Conservation (phyloP, 768 basidiomycete species). For the Suillus subalutaceus region DNA sequence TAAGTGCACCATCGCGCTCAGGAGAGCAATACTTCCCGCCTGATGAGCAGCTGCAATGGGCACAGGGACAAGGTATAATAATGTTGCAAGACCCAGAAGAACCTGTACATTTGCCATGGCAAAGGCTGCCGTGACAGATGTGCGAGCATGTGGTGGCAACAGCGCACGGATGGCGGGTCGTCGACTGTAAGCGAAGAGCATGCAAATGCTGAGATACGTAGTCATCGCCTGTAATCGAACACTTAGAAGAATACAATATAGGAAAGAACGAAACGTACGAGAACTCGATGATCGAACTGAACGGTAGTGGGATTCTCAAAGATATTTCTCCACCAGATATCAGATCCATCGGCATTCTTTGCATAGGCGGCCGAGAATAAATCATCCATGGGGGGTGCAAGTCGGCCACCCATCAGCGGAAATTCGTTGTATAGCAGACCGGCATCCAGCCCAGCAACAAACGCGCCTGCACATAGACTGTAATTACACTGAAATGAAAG, state of each 20-base stretch:
- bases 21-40: slow-evolving; percentile 87
- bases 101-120: slow-evolving; percentile 87
- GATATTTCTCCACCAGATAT: slow-evolving; percentile 94
- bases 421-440: slow-evolving; percentile 98
- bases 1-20: slow-evolving; percentile 82
- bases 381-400: slow-evolving; percentile 82
- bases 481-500: slow-evolving; percentile 3
- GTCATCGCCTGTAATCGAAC: slow-evolving; percentile 66
- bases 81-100: slow-evolving; percentile 71
- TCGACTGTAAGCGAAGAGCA: slow-evolving; percentile 64
- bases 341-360: slow-evolving; percentile 64
- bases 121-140: slow-evolving; percentile 62
- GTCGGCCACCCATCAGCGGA: slow-evolving; percentile 89
- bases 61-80: slow-evolving; percentile 91
- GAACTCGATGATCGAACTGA: slow-evolving; percentile 93
- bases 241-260: slow-evolving; percentile 10
- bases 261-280: slow-evolving; percentile 57
- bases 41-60: slow-evolving; percentile 94
- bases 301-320: slow-evolving; percentile 98
- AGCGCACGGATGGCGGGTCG: slow-evolving; percentile 45
- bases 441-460: slow-evolving; percentile 97
- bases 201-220: slow-evolving; percentile 72
- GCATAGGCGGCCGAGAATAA: slow-evolving; percentile 80
- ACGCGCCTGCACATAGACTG: slow-evolving; percentile 69
- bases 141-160: slow-evolving; percentile 64